A percentile compares a stretch with the other conserved stretches of the same genome.
Evolutionary conservation across 2,329 filamentous ascomycete species (phyloP).

Genomic region (Incumbomyces lentus): DNA sequence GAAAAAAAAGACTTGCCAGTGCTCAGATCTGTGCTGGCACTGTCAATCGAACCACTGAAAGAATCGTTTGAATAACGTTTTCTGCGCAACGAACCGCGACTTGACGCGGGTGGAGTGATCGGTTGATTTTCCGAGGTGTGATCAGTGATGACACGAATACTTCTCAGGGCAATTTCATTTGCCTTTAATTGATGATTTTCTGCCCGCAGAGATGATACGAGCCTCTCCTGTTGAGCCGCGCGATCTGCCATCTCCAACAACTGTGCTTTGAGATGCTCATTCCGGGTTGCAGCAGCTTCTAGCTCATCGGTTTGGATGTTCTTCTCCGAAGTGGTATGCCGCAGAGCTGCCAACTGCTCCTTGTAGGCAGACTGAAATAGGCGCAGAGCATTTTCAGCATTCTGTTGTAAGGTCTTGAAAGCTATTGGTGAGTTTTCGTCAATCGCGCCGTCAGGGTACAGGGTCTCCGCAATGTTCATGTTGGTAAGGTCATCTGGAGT

Average conservation of each 20-base stretch:
- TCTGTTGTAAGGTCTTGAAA: conserved; percentile 46
- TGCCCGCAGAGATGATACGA: conserved; percentile 42
- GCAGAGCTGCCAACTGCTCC: conserved; percentile 39
- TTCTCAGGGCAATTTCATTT: conserved; percentile 21
- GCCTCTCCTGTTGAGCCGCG: conserved; percentile 45
- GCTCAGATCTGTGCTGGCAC: conserved; percentile 34
- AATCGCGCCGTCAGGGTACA: conserved; percentile 43
- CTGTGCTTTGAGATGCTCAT: conserved; percentile 49
- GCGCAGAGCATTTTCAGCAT: conserved; percentile 45
- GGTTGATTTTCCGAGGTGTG: neutral
- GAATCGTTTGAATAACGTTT: conserved; percentile 41
- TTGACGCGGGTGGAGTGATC: conserved; percentile 11
- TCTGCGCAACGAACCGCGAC: neutral
- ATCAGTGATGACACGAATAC: conserved; percentile 13
- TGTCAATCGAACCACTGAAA: conserved; percentile 42
- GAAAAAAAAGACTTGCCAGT: conserved; percentile 40
- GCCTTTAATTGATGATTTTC: conserved; percentile 33
- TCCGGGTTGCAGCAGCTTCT: conserved; percentile 48
- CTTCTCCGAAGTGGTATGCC: conserved; percentile 44
- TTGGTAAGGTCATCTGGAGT: conserved; percentile 41
- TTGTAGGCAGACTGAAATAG: conserved; percentile 49
- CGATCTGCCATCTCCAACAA: conserved; percentile 49
- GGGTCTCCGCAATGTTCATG: conserved; percentile 43
- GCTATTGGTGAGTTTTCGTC: conserved; percentile 42
- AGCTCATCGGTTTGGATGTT: conserved; percentile 51